phyloP scores from a whole-genome alignment of 176 grass and related monocot species.

The Cenchrus purpureus region DNA sequence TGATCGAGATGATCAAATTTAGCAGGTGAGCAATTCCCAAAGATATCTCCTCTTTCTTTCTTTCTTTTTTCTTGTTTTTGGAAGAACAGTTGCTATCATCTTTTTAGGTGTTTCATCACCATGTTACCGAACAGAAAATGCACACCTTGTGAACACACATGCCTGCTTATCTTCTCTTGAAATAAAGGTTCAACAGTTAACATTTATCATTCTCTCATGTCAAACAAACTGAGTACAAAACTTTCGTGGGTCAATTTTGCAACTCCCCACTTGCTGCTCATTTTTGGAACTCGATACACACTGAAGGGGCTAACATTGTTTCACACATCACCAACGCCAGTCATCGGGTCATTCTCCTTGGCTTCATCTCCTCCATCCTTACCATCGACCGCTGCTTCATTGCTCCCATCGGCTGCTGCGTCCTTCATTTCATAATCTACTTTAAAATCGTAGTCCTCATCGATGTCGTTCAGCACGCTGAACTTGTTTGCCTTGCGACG shows the following conservation, averaged over 20 bases:
- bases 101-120: too few relatives aligned
- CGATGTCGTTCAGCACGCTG: constrained; percentile 40
- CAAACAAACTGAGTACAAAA: neutral
- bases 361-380: constrained; percentile 18
- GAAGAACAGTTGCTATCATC: too few relatives aligned
- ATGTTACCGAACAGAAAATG: neutral
- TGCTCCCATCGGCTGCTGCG: constrained; percentile 17
- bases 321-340: constrained; percentile 50
- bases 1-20: too few relatives aligned
- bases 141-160: neutral
- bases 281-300: neutral
- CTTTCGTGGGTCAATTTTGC: neutral
- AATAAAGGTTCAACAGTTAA: neutral
- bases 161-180: neutral
- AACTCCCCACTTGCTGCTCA: neutral
- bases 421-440: constrained; percentile 61
- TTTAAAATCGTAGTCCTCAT: constrained; percentile 57
- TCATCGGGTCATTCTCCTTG: constrained; percentile 50
- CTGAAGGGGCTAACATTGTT: neutral
- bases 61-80: too few relatives aligned
- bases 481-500: constrained; percentile 49
- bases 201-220: neutral
- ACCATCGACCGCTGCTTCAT: constrained; percentile 5
- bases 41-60: too few relatives aligned
- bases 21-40: too few relatives aligned